Evolutionary conservation across 352 stramenopile species (phyloP), one percentile per base, ranked within the genome.

Genomic region (Phytopythium ostracodes): DNA sequence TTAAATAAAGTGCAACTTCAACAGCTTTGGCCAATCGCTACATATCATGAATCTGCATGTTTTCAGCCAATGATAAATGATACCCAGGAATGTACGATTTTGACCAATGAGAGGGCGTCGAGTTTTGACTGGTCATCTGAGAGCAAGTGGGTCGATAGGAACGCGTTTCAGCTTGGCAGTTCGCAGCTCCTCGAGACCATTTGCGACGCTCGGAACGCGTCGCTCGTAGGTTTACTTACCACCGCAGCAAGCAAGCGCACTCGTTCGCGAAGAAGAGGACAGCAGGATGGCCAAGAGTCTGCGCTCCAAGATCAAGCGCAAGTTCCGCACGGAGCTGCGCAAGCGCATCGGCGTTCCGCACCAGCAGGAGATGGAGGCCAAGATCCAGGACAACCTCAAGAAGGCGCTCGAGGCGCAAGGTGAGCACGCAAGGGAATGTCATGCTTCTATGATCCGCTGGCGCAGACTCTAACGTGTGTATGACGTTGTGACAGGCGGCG

Each of bases 301-400:
- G 71, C 84, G 86, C 66, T 95, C 86, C 58, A 95, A 95, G 77
- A 91, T 95, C 73, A 95, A 95, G 81, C 84, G 85, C 68, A 87
- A 85, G 72, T 95, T 92, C 77, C 86, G 86, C 66, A 89, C 82
- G 66, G 84, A 95, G 76, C 74, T 95, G 63, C 82, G 84, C 56
- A 84, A 92, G 71, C 79, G 78, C 60, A 84, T 95, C 60, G 86
- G 86, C 51, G 82, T 91, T 64, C 84, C 84, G 31, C 84, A 91
- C 71, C 73, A 87, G 65, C 72, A 71, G 25, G 62, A 82, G 51
- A 81, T 88, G 66, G 81, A 92, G 58, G 79, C 78, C 59, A 86
- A 89, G 56, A 91, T 95, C 71, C 86, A 95, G 70, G 82, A 90
- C 40, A 89, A 92, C 65, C 81, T 95, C 58, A 87, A 88, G 79